Percentiles rank a stretch among this genome's conserved stretches.
Conservation (phyloP, 2,329 filamentous ascomycete species). For the Aspergillus bombycis region DNA sequence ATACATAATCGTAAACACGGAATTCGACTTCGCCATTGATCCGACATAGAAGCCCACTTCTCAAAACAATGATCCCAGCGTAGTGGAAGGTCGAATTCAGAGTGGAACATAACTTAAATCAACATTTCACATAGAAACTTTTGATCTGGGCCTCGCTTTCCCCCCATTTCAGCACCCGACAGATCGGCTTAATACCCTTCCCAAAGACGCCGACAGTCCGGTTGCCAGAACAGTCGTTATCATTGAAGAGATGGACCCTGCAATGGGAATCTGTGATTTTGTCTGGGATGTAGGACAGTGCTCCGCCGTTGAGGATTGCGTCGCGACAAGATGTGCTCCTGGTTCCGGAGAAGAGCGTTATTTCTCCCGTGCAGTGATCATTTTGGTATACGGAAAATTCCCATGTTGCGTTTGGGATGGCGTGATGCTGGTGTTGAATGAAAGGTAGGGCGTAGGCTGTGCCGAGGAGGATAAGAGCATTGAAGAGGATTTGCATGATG, state of each 20-base stretch:
- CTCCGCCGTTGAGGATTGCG: slow-evolving; percentile 17
- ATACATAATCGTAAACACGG: neutral
- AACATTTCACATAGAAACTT: slow-evolving; percentile 8
- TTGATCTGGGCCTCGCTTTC: slow-evolving; percentile 1
- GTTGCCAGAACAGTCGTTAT: slow-evolving; percentile 7
- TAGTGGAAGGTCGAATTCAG: neutral
- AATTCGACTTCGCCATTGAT: neutral
- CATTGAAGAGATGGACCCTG: slow-evolving; percentile 8
- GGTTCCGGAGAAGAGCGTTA: slow-evolving; percentile 15
- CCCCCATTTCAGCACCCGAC: neutral
- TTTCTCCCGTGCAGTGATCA: slow-evolving; percentile 15
- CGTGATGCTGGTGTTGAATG: neutral
- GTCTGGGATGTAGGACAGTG: slow-evolving; percentile 13
- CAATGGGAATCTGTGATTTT: slow-evolving; percentile 2
- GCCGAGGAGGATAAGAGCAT: neutral
- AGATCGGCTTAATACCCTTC: neutral
- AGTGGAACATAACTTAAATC: neutral
- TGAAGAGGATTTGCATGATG: neutral
- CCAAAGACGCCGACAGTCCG: neutral
- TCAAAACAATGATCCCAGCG: neutral
- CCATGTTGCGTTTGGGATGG: slow-evolving; percentile 12
- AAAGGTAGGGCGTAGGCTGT: neutral
- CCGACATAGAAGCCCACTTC: neutral
- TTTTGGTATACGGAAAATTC: slow-evolving; percentile 18
- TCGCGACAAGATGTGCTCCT: slow-evolving; percentile 7